A percentile compares a stretch with the other conserved stretches of the same genome.
phyloP scores from a whole-genome alignment of 768 basidiomycete genomes.

The Phanerochaete carnosa region DNA sequence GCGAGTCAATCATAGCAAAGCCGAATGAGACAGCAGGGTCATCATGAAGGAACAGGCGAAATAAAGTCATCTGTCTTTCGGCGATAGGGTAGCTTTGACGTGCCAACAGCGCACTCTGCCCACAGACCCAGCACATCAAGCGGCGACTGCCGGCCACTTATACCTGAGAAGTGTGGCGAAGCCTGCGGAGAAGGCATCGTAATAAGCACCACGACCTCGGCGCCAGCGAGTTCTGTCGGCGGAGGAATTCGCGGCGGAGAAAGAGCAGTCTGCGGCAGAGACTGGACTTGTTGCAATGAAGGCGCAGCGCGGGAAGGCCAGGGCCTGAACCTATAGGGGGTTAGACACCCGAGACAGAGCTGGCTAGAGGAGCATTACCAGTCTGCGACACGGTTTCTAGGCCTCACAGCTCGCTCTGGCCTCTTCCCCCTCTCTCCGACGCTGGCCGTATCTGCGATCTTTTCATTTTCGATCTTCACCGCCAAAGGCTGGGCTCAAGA shows the following conservation, averaged over 20 bases:
- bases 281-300: neutral
- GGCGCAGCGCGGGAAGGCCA: neutral
- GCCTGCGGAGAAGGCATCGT: neutral
- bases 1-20: neutral
- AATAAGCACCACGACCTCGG: neutral
- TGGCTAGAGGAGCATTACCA: neutral
- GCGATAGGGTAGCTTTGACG: neutral
- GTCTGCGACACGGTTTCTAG: neutral
- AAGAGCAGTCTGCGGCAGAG: neutral
- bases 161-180: neutral
- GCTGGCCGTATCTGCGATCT: neutral
- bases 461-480: neutral
- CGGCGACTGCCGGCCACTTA: neutral
- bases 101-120: neutral
- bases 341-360: neutral
- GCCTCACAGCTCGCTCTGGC: neutral
- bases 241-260: neutral
- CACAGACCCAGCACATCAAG: neutral
- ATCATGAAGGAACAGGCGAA: neutral
- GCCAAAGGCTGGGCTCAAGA: constrained; percentile 1
- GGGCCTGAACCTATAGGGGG: neutral
- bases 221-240: neutral
- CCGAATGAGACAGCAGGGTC: neutral
- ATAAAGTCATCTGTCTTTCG: neutral
- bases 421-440: neutral